Evolutionary conservation across 352 stramenopile species (phyloP), one percentile per base, ranked within the genome.

Genomic region (Phytophthora sp.): DNA sequence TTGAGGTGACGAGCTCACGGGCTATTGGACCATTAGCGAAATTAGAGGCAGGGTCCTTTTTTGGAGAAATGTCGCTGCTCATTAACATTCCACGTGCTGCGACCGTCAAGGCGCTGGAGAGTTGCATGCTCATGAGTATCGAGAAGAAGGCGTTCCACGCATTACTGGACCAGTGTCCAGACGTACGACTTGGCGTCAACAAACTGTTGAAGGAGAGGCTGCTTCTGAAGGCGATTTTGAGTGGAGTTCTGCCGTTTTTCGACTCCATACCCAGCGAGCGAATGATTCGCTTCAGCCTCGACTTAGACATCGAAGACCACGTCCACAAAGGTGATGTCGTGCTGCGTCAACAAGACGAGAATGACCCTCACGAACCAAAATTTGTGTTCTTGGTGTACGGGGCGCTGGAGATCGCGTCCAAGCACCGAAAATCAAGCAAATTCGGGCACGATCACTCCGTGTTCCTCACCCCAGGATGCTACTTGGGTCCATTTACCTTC

Each of bases 51-150:
- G 85, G 85, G 7, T 90, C 83, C 1, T 93, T 91, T 61, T 93
- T 93, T 61, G 85, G 85, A 3, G 85, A 93, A 50, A 93, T 93
- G 85, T 88, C 85, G 13, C 64, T 93, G 29, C 57, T 93, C 7
- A 92, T 91, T 55, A 89, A 91, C 54, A 91, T 91, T 46, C 85
- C 85, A 3, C 80, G 85, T 29, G 83, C 85, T 8, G 85, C 85
- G 21, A 92, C 85, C 2, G 80, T 93, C 18, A 86, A 63, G 36
- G 74, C 84, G 8, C 64, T 84, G 2, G 83, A 92, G 20, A 91
- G 82, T 52, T 90, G 83, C 39, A 87, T 93, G 71, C 69, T 93
- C 16, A 85, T 93, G 73, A 90, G 74, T 35, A 91, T 93, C 23
- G 85, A 93, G 60, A 90, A 91, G 36, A 76, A 89, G 16, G 61